Conservation (phyloP, 177 flowering plant species). For the Tripterygium wilfordii region DNA sequence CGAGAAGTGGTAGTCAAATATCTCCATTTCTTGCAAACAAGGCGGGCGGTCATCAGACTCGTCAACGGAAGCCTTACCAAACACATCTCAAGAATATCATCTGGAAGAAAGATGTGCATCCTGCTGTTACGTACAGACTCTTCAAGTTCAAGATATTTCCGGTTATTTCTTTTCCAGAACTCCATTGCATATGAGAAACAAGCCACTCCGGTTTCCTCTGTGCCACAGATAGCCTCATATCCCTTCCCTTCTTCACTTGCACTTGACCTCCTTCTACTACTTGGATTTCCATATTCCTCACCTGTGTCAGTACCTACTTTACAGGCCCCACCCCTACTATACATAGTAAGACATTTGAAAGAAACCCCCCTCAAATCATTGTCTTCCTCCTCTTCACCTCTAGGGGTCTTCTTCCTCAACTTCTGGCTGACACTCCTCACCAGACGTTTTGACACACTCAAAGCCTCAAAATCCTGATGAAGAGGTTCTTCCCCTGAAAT, state of each 20-base stretch:
- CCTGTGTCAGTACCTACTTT: constrained; percentile 81
- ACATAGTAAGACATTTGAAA: constrained; percentile 64
- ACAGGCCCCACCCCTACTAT: constrained; percentile 85
- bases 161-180: constrained; percentile 59
- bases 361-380: constrained; percentile 43
- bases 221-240: constrained; percentile 43
- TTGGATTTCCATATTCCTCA: constrained; percentile 58
- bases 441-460: constrained; percentile 67
- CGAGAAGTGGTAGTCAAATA: constrained; percentile 57
- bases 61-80: constrained; percentile 77
- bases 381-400: constrained; percentile 46
- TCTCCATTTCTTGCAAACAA: constrained; percentile 93
- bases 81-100: constrained; percentile 90
- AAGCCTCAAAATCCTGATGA: constrained; percentile 49
- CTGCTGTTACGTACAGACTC: constrained; percentile 24
- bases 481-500: constrained; percentile 42
- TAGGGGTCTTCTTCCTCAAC: constrained; percentile 47
- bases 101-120: constrained; percentile 65
- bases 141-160: constrained; percentile 36
- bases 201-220: constrained; percentile 61
- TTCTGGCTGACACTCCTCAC: constrained; percentile 73
- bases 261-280: constrained; percentile 58
- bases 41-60: constrained; percentile 83
- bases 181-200: constrained; percentile 68
- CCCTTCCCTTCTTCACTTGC: constrained; percentile 63